Conservation (phyloP, 805 yeast species). For the Wickerhamiella cacticola region DNA sequence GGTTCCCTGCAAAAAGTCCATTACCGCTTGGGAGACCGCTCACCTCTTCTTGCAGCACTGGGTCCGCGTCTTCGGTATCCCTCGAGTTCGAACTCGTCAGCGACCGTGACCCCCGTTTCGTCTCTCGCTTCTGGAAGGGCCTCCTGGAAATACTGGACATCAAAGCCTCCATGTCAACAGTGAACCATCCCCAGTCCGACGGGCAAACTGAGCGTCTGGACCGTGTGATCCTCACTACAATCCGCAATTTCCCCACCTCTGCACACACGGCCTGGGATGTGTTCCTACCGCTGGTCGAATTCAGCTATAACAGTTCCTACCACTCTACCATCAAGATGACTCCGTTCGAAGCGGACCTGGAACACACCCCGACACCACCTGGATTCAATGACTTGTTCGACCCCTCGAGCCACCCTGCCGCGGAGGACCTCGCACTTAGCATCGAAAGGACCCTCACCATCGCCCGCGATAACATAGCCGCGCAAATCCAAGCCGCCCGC, state of each 20-base stretch:
- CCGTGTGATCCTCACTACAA: not conserved
- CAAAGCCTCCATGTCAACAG: not conserved
- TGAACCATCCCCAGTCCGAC: not conserved
- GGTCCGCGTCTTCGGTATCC: not conserved
- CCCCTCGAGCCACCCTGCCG: too few species aligned
- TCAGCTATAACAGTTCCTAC: not conserved
- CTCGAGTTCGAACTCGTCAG: not conserved
- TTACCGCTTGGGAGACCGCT: not conserved
- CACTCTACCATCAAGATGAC: not conserved
- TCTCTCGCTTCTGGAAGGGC: not conserved
- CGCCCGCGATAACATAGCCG: too few species aligned
- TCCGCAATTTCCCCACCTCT: not conserved
- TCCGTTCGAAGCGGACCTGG: slow-evolving; percentile 1
- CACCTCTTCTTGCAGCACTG: not conserved
- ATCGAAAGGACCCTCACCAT: too few species aligned
- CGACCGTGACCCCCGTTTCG: slow-evolving; percentile 5
- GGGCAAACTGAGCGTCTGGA: not conserved
- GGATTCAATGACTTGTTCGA: not conserved
- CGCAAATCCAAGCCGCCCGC: too few species aligned
- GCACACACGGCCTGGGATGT: not conserved
- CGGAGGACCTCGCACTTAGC: too few species aligned
- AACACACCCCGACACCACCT: not conserved
- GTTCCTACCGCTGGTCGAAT: not conserved
- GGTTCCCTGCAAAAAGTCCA: not conserved
- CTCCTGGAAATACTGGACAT: not conserved